A percentile compares a stretch with the other conserved stretches of the same genome.
phyloP scores from a whole-genome alignment of 139 green algal species.

The Pycnococcus provasolii region DNA sequence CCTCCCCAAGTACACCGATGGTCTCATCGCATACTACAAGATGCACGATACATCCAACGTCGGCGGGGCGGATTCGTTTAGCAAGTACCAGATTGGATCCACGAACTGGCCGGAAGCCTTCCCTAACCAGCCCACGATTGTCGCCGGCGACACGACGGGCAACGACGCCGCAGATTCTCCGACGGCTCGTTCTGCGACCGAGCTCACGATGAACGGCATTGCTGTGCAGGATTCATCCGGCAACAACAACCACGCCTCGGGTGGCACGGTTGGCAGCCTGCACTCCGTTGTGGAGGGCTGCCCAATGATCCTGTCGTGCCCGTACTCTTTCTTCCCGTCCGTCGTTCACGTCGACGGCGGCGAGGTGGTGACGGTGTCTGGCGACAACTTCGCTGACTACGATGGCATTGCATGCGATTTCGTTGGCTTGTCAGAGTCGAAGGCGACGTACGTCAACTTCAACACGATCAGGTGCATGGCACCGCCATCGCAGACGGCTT shows the following conservation, averaged over 20 bases:
- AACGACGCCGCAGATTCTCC: not conserved
- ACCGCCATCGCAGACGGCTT: not conserved
- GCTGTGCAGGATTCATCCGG: conserved; percentile 1
- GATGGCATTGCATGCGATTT: conserved; percentile 1
- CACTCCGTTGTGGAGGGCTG: conserved; percentile 8
- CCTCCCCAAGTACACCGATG: not conserved
- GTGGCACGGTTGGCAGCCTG: not conserved
- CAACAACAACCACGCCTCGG: not conserved
- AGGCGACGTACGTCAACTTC: not conserved
- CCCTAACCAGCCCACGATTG: not conserved
- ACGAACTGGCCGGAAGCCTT: not conserved
- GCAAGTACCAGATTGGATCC: not conserved
- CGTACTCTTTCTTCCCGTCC: conserved; percentile 7
- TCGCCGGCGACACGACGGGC: conserved; percentile 3
- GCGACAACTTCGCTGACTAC: conserved; percentile 20
- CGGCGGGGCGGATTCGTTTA: not conserved
- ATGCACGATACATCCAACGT: conserved; percentile 11
- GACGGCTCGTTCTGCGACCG: too few relatives aligned
- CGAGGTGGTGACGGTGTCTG: not conserved
- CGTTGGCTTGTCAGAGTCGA: not conserved
- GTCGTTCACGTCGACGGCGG: conserved; percentile 23
- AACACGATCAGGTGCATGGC: not conserved
- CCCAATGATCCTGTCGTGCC: conserved; percentile 13
- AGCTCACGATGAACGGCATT: too few relatives aligned
- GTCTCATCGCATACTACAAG: conserved; percentile 23